Base-by-base conservation (phyloP, 306 rosid genomes). In the Malus sieversii region DNA sequence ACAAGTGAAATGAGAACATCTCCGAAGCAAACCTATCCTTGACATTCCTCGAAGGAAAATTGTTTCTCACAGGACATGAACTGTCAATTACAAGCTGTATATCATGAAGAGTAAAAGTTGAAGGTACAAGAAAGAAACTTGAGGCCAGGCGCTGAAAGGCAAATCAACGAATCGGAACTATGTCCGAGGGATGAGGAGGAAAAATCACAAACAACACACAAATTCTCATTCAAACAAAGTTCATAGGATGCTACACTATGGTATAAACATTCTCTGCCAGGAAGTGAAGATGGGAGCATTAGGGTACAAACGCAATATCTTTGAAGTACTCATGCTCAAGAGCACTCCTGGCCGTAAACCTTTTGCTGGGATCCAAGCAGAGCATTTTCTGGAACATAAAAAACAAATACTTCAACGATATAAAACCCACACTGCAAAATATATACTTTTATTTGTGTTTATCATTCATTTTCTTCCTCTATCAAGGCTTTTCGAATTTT, bases 321-420 rank as follows among this genome's bases (percentile, higher is more conserved):
- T 85, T 92, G 93, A 95, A 95, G 86, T 95, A 95, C 77, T 92
- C 99, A 66, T 95, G 99, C 91, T 92, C 97, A 15, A 95, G 96
- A 71, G 97, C 97, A 78, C 82, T 88, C 92, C 97, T 83, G 77
- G 99, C 99, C 0, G 93, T 95, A 51, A 95, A 89, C 84, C 99
- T 89, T 83, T 86, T 95, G 86, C 80, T 95, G 72, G 99, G 99
- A 81, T 95, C 99, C 90, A 92, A 84, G 90, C 92, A 92, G 42
- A 95, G 96, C 99, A 95, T 95, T 81, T 91, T 89, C 99, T 95
- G 96, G 58, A 66, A 48, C 38, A 51, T 14, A 23, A 33, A 27
- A 71, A 44, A 13, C 62, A 61, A 68, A 38, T 67, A 66, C 66
- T 69, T 72, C 30, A 65, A 75, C 45, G 9, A 64, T n/a, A 45